Base-by-base conservation (phyloP, 495 filamentous ascomycete genomes). In the Tetracladium setigerum region DNA sequence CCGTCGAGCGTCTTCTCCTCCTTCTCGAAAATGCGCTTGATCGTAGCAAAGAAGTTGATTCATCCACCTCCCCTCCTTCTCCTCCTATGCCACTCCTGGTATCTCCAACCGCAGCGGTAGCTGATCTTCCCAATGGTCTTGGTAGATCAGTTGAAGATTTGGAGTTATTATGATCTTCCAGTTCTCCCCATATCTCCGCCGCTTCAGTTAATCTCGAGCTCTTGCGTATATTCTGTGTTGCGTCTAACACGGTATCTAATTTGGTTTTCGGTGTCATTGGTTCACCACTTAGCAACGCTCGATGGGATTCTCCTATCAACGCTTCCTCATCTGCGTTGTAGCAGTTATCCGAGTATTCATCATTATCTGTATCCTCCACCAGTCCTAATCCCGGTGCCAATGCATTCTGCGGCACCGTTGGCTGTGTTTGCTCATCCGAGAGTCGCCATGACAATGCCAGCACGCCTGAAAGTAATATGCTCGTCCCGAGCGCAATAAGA, bases 361-460 rank as follows among this genome's bases (percentile, higher is more conserved):
- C 76, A 19, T 71, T 68, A 39, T 83, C 81, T 10, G 71, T 77
- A 38, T 81, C 79, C 16, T 82, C 81, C 30, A 86, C 73, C 24
- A 88, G 70, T 36, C 82, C 83, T 32, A 88, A 64, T 15, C 83
- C 85, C 5, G 85, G 85, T 3, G 83, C 73, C 3, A 89, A 65
- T 3, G 74, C 72, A 0, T 74, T 80, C 52, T 82, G 78, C 1
- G 77, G 68, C 12, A 82, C 73, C 15, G 70, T 65, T n/a, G 77
- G 69, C 16, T 75, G 67, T 22, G 76, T 70, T 41, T 79, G 70
- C 46, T 86, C 81, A 45, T 86, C 83, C 56, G 86, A 83, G 30
- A 99, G 77, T 35, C 94, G 80, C 92, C 92, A 99, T 16, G 88
- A 95, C 6, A 99, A 76, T 35, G 88, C 89, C 4, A 99, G 70